These are phyloP conservation scores for Penicillium bialowiezense DNA, from an alignment of 495 filamentous ascomycete species.

Conservation along the genomic window DNA sequence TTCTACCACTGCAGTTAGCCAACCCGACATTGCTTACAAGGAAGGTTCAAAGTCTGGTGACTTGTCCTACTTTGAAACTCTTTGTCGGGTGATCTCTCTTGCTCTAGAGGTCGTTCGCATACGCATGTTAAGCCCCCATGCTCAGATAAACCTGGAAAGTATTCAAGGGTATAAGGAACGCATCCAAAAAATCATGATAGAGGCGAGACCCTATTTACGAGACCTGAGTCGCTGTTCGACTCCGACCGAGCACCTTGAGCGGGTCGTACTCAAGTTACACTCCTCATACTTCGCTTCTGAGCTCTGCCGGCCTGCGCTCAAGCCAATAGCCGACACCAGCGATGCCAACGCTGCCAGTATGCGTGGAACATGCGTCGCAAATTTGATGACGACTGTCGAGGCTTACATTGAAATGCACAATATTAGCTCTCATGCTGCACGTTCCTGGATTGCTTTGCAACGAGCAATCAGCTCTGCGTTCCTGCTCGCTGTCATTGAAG, in stretches of 20 bases:
- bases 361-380: conserved; percentile 40
- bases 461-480: conserved; percentile 49
- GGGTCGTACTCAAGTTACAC: conserved; percentile 55
- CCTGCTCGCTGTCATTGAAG: conserved; percentile 44
- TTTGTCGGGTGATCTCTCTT: conserved; percentile 51
- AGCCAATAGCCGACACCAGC: conserved; percentile 27
- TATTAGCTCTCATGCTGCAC: conserved; percentile 40
- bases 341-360: conserved; percentile 41
- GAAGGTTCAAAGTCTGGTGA: conserved; percentile 40
- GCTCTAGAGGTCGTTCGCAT: conserved; percentile 56
- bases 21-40: conserved; percentile 46
- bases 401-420: conserved; percentile 47
- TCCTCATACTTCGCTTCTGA: conserved; percentile 58
- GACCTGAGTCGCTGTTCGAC: conserved; percentile 47
- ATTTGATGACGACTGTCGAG: conserved; percentile 44
- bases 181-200: conserved; percentile 49
- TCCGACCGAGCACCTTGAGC: conserved; percentile 50
- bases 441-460: conserved; percentile 48
- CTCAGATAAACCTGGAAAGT: conserved; percentile 38
- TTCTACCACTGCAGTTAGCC: conserved; percentile 49
- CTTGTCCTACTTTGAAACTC: conserved; percentile 50
- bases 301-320: conserved; percentile 58
- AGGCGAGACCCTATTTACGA: conserved; percentile 51
- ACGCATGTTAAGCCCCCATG: conserved; percentile 47
- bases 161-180: conserved; percentile 51